These are phyloP conservation scores for Colletotrichum magnum DNA, from an alignment of 2,329 filamentous ascomycete species.

Conservation along the genomic window DNA sequence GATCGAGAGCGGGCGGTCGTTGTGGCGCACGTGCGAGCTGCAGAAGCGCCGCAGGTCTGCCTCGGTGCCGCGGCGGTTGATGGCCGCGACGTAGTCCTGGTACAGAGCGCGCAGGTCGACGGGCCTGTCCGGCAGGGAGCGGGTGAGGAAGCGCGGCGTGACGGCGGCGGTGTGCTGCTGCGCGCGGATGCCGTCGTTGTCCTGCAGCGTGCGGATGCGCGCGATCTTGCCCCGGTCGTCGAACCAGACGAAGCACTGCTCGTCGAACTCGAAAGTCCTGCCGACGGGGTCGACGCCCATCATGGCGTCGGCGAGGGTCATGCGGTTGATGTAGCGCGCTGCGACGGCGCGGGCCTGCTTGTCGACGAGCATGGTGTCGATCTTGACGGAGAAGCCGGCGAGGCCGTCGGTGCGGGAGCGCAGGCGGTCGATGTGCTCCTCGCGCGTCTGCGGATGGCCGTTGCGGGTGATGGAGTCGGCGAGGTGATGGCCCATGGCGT, in stretches of 20 bases:
- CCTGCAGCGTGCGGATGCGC: slow-evolving; percentile 34
- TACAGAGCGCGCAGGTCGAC: slow-evolving; percentile 42
- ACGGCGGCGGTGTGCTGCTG: slow-evolving; percentile 22
- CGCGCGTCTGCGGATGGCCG: slow-evolving; percentile 26
- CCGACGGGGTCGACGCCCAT: slow-evolving; percentile 1
- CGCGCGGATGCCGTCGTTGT: slow-evolving; percentile 34
- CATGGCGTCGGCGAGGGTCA: slow-evolving; percentile 15
- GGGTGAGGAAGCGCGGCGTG: slow-evolving; percentile 30
- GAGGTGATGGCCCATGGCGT: slow-evolving; percentile 33
- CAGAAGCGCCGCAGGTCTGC: slow-evolving; percentile 46
- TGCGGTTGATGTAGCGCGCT: slow-evolving; percentile 32
- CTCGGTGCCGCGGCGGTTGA: slow-evolving; percentile 49
- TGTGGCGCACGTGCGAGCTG: slow-evolving; percentile 48
- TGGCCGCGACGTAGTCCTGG: slow-evolving; percentile 48
- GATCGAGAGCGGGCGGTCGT: slow-evolving; percentile 44
- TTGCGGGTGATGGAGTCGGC: slow-evolving; percentile 31
- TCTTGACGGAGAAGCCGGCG: slow-evolving; percentile 28
- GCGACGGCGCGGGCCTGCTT: slow-evolving; percentile 29
- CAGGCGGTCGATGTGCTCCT: slow-evolving; percentile 34
- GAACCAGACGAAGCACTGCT: slow-evolving; percentile 40
- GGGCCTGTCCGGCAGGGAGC: slow-evolving; percentile 16
- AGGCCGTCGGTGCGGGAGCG: slow-evolving; percentile 18
- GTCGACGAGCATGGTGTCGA: slow-evolving; percentile 34
- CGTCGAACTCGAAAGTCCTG: slow-evolving; percentile 30
- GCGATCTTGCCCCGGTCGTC: slow-evolving; percentile 34